phyloP scores from a whole-genome alignment of 495 filamentous ascomycete genomes.

The Penicillium longicatenatum region DNA sequence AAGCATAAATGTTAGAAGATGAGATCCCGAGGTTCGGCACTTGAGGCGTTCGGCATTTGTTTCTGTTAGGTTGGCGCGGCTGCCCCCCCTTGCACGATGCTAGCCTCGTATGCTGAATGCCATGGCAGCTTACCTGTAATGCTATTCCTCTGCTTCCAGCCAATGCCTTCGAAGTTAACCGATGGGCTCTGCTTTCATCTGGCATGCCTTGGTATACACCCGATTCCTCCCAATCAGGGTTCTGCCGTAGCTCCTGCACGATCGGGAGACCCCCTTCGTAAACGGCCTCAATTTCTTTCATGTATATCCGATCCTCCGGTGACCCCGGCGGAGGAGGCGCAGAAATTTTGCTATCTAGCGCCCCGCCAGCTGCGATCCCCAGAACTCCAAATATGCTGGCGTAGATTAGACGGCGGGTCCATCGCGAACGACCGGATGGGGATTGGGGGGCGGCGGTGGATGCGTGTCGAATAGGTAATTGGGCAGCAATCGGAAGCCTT shows the following conservation, averaged over 20 bases:
- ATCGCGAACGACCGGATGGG: conserved; percentile 21
- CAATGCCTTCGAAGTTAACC: conserved; percentile 45
- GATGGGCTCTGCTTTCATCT: conserved; percentile 35
- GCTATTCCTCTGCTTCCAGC: conserved; percentile 41
- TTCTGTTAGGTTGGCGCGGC: not conserved
- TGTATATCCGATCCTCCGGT: conserved; percentile 25
- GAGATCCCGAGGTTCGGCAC: conserved; percentile 23
- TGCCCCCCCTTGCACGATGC: not conserved
- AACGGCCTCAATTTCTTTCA: conserved; percentile 27
- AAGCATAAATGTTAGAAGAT: conserved; percentile 25
- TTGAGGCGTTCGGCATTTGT: conserved; percentile 14
- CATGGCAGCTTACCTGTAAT: conserved; percentile 40
- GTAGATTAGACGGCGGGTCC: conserved; percentile 44
- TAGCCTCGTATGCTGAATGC: conserved; percentile 6
- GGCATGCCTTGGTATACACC: conserved; percentile 57
- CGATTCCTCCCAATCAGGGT: conserved; percentile 55
- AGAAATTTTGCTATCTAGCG: conserved; percentile 29
- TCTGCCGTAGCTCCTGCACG: conserved; percentile 51
- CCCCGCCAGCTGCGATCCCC: conserved; percentile 30
- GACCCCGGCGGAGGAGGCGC: conserved; percentile 37
- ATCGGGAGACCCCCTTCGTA: conserved; percentile 50
- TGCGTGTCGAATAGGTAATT: conserved; percentile 21
- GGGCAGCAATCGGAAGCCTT: conserved; percentile 5
- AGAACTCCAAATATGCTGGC: conserved; percentile 37
- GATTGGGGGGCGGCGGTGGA: conserved; percentile 26